Evolutionary conservation across 2,329 filamentous ascomycete genomes (phyloP).

Genomic region (Intubia oerlemansii): DNA sequence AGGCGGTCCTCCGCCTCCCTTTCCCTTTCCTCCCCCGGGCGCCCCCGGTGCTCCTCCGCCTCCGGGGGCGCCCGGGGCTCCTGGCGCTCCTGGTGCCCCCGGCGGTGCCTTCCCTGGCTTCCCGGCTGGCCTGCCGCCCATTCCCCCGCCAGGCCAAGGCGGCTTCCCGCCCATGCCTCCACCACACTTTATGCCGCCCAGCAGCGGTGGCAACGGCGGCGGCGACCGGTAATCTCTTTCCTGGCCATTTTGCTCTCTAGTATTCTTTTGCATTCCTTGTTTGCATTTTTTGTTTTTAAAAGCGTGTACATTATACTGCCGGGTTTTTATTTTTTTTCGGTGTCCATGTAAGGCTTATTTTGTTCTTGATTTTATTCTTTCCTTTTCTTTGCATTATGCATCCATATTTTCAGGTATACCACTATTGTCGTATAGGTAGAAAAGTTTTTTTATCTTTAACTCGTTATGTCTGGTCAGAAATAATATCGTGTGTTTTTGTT

Average conservation of each 20-base stretch:
- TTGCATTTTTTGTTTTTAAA: no score
- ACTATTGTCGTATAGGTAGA: no score
- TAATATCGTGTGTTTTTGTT: no score
- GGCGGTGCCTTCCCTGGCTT: slow-evolving; percentile 12
- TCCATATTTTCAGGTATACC: no score
- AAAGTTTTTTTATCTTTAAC: no score
- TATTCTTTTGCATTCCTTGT: background rate
- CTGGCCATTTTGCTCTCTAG: background rate
- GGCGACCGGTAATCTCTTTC: slow-evolving; percentile 4
- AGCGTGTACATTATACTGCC: no score
- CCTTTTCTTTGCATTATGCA: no score
- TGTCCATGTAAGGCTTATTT: no score
- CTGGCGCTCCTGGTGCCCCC: background rate
- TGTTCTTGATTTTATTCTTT: no score
- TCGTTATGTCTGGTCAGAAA: no score
- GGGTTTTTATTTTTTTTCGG: no score
- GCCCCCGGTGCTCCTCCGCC: slow-evolving; percentile 1
- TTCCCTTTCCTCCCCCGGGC: slow-evolving; percentile 1
- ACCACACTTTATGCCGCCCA: slow-evolving; percentile 14
- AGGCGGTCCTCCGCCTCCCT: background rate
- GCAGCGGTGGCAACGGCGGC: slow-evolving; percentile 18
- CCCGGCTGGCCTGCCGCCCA: slow-evolving; percentile 18
- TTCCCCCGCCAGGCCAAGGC: slow-evolving; percentile 10
- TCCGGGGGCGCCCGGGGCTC: no score
- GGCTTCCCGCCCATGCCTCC: slow-evolving; percentile 18